These are phyloP conservation scores for Aspergillus ellipticus DNA, from an alignment of 495 filamentous ascomycete genomes.

Conservation along the genomic window DNA sequence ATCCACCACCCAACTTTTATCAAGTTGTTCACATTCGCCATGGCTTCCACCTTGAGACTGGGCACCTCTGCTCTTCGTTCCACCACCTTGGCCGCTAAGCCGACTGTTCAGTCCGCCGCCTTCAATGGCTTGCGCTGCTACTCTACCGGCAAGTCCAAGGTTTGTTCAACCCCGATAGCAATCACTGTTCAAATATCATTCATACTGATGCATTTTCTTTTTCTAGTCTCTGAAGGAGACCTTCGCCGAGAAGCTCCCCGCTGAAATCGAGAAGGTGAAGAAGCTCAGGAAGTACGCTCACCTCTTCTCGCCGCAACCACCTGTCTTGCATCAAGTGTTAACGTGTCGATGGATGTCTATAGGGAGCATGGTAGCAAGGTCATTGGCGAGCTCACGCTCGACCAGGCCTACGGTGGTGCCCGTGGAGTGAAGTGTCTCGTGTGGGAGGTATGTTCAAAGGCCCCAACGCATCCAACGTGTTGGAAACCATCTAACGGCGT, in stretches of 20 bases:
- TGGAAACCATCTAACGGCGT: slow-evolving; percentile 9
- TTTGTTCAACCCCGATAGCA: slow-evolving; percentile 26
- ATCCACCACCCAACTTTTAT: slow-evolving; percentile 26
- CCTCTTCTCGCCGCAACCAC: background rate
- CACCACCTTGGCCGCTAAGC: slow-evolving; percentile 58
- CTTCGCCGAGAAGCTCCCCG: slow-evolving; percentile 91
- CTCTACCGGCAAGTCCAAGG: slow-evolving; percentile 82
- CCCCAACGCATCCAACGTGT: background rate
- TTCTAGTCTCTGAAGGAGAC: slow-evolving; percentile 92
- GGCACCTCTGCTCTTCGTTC: slow-evolving; percentile 71
- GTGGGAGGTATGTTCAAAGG: slow-evolving; percentile 66
- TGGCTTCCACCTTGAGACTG: slow-evolving; percentile 78
- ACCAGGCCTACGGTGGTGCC: slow-evolving; percentile 98
- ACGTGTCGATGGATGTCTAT: slow-evolving; percentile 10
- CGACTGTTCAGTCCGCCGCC: slow-evolving; percentile 60
- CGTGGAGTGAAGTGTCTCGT: slow-evolving; percentile 98
- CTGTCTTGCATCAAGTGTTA: slow-evolving; percentile 14
- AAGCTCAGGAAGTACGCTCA: slow-evolving; percentile 79
- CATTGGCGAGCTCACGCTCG: slow-evolving; percentile 94
- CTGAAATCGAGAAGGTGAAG: slow-evolving; percentile 99
- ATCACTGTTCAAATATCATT: background rate
- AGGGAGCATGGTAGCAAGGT: slow-evolving; percentile 94
- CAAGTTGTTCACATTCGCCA: slow-evolving; percentile 45
- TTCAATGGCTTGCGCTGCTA: slow-evolving; percentile 85
- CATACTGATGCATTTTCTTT: background rate